Base-by-base conservation (phyloP, 495 filamentous ascomycete genomes). In the Lophium mytilinum region DNA sequence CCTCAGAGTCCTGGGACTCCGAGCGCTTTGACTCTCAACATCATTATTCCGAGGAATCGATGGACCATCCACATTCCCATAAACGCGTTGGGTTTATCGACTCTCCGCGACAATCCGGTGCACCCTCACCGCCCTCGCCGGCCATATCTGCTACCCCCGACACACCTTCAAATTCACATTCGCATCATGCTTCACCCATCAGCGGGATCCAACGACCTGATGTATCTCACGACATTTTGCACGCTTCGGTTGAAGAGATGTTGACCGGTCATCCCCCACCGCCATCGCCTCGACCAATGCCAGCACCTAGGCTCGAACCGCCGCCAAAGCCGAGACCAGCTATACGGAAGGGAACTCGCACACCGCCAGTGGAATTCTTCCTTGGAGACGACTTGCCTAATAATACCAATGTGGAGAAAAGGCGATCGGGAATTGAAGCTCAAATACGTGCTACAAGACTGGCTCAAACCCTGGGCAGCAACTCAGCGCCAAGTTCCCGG, bases 391-490 rank as follows among this genome's bases (percentile, higher is more conserved):
- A 55, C 12, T 19, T n/a, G 4, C 52, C 54, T 34, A 59, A 62
- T 8, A 5, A 53, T 19, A 49, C 53, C 34, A 37, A 52, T 8
- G 55, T 52, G 30, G 33, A 49, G 40, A 62, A 62, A 42, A 55
- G 37, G 33, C 53, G 50, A 24, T 66, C 63, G 9, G 59, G 55
- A 1, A 56, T 62, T 9, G 55, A 37, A 21, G 63, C 63, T 17
- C 58, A 62, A 33, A 24, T 59, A 39, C 55, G 63, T n/a, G 63
- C 63, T 2, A 62, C 37, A 9, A 53, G 53, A 34, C 48, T 66
- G 17, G 50, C 63, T 8, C 53, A 37, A 37, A 52, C 37, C 4
- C 50, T 66, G 35, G 63, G 59, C 1, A 56, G 58, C 11, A 59
- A 59, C 47, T 61, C 63, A 15, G 58, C 54, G 5, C 55, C 63